Percentiles rank a stretch among this genome's conserved stretches.
These are phyloP conservation scores for Trypanosoma boissoni DNA, from an alignment of 208 protist species.

Conservation along the genomic window DNA sequence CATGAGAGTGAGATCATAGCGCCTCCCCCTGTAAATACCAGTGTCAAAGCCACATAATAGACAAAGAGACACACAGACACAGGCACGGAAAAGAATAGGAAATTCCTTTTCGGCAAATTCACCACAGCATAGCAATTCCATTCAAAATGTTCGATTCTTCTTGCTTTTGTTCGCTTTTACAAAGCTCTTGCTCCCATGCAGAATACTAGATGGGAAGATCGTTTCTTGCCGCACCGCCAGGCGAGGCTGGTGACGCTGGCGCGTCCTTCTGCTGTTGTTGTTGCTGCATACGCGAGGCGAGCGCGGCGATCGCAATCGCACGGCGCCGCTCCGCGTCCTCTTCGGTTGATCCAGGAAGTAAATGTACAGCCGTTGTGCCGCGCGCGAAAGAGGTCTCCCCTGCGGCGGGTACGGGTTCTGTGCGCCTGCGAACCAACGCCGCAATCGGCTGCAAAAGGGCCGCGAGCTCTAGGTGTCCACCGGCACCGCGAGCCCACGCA, in stretches of 20 bases:
- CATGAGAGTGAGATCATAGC: background rate
- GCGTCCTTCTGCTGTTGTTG: slow-evolving; percentile 17
- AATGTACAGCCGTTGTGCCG: slow-evolving; percentile 3
- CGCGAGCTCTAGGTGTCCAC: background rate
- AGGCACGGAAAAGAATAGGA: too few relatives aligned
- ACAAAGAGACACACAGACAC: too few relatives aligned
- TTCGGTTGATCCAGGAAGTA: slow-evolving; percentile 62
- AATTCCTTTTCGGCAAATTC: too few relatives aligned
- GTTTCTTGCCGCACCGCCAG: too few relatives aligned
- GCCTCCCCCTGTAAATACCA: background rate
- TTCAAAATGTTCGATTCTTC: background rate
- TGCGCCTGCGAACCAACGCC: background rate
- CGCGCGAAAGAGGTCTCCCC: too few relatives aligned
- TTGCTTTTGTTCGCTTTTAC: background rate
- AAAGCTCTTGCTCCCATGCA: too few relatives aligned
- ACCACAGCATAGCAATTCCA: background rate
- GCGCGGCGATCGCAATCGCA: slow-evolving; percentile 60
- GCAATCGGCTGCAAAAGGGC: slow-evolving; percentile 16
- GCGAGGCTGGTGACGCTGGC: background rate
- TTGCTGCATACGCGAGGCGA: slow-evolving; percentile 49
- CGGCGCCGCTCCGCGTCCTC: slow-evolving; percentile 78
- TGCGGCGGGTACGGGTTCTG: too few relatives aligned
- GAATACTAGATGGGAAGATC: too few relatives aligned
- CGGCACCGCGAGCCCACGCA: slow-evolving; percentile 11
- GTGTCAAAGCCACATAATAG: too few relatives aligned